Conservation (phyloP, 164 flowering plant genomes). For the Buxus sempervirens region DNA sequence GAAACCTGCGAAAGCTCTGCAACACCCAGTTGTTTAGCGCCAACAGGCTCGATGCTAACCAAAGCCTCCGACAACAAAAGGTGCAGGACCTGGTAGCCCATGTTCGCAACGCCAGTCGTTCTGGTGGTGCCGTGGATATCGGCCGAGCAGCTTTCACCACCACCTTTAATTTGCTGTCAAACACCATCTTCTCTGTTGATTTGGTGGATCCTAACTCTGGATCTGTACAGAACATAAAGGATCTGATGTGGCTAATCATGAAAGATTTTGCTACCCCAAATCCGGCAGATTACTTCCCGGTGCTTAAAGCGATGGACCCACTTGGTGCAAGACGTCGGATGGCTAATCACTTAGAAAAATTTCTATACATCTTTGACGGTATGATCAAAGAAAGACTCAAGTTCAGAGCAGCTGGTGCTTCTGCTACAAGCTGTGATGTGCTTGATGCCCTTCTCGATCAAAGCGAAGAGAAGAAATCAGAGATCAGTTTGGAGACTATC, state of each 20-base stretch:
- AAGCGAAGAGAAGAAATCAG: not conserved
- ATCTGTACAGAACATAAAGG: constrained; percentile 17
- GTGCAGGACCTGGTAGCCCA: constrained; percentile 23
- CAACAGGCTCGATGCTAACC: constrained; percentile 23
- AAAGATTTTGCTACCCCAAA: constrained; percentile 32
- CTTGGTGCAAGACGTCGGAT: constrained; percentile 8
- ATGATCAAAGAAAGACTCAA: constrained; percentile 9
- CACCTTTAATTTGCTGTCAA: constrained; percentile 27
- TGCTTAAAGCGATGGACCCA: constrained; percentile 15
- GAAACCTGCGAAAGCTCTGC: constrained; percentile 28
- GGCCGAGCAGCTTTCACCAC: constrained; percentile 33
- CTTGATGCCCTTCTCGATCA: constrained; percentile 18
- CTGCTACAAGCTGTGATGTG: constrained; percentile 2
- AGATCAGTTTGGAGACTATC: constrained; percentile 1
- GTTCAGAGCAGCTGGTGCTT: not conserved
- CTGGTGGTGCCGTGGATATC: constrained; percentile 24
- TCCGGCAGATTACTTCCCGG: constrained; percentile 30
- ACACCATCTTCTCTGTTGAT: constrained; percentile 32
- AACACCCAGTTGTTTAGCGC: constrained; percentile 18
- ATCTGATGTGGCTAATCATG: constrained; percentile 19
- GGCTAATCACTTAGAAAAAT: not conserved
- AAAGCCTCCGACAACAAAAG: constrained; percentile 14
- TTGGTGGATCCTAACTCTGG: constrained; percentile 14
- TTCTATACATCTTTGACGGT: constrained; percentile 12
- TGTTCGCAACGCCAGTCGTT: not conserved